phyloP scores from a whole-genome alignment of 148 eudicot genomes.

The Persicaria maculosa region DNA sequence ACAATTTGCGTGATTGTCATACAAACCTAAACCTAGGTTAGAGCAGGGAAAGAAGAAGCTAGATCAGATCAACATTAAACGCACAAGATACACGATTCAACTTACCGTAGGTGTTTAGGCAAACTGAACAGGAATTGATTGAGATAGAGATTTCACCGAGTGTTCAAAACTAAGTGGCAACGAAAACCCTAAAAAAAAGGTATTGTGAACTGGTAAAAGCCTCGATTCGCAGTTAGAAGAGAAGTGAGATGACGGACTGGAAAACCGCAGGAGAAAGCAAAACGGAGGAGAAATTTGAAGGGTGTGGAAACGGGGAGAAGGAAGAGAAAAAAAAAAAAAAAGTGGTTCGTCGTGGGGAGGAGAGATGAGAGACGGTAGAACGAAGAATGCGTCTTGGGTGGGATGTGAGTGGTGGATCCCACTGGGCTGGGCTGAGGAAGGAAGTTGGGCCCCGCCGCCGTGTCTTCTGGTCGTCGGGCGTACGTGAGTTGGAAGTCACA shows the following conservation, averaged over 20 bases:
- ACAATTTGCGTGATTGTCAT: background rate
- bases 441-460: background rate
- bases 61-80: background rate
- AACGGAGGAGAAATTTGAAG: background rate
- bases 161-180: background rate
- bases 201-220: background rate
- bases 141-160: background rate
- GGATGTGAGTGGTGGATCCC: background rate
- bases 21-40: background rate
- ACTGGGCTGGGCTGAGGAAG: too few species aligned
- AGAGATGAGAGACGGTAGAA: background rate
- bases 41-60: background rate
- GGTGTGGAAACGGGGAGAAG: background rate
- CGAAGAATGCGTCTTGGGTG: background rate
- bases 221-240: background rate
- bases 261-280: background rate
- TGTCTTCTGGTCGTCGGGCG: background rate
- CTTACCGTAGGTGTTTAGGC: background rate
- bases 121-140: background rate
- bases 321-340: background rate
- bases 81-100: background rate
- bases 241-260: background rate
- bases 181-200: background rate
- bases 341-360: background rate
- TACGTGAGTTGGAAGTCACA: background rate